Evolutionary conservation across 2,329 filamentous ascomycete genomes (phyloP).

Genomic region (Colletotrichum costaricense): DNA sequence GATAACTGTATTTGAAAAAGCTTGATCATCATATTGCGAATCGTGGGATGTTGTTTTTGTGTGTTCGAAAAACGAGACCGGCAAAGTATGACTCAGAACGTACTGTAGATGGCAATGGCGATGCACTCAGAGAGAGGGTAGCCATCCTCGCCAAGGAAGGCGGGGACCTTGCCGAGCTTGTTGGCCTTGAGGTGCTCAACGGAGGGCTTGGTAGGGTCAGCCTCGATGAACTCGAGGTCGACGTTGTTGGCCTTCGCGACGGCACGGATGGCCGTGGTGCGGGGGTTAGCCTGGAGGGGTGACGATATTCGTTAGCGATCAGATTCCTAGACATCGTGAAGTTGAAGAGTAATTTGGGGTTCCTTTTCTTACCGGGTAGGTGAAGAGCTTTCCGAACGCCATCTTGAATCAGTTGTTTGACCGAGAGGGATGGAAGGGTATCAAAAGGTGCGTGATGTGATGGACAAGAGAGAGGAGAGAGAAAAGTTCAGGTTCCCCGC

Average conservation of each 20-base stretch:
- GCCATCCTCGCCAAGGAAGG: conserved; percentile 92
- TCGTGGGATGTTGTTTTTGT: conserved; percentile 15
- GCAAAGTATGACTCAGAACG: conserved; percentile 54
- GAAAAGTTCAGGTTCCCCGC: conserved; percentile 34
- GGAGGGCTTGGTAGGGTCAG: conserved; percentile 72
- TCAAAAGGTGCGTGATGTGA: conserved; percentile 39
- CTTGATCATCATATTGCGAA: conserved; percentile 74
- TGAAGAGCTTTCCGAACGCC: conserved; percentile 98
- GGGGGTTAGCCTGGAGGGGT: conserved; percentile 80
- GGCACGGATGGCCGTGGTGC: conserved; percentile 87
- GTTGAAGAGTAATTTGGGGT: background rate
- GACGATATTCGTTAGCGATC: conserved; percentile 45
- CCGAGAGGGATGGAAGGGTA: conserved; percentile 40
- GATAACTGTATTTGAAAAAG: conserved; percentile 90
- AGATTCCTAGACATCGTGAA: background rate
- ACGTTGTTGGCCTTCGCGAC: conserved; percentile 98
- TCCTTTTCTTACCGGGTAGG: conserved; percentile 72
- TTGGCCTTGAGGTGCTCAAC: conserved; percentile 87
- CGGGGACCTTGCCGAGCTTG: conserved; percentile 90
- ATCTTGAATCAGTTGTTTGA: conserved; percentile 68
- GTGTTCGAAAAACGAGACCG: conserved; percentile 34
- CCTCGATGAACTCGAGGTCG: conserved; percentile 86
- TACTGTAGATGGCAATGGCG: conserved; percentile 98
- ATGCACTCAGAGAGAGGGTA: conserved; percentile 90
- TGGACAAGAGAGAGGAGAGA: conserved; percentile 43